A percentile compares a stretch with the other conserved stretches of the same genome.
Evolutionary conservation across 139 green algal species (phyloP).

Genomic region (Volvox reticuliferus): DNA sequence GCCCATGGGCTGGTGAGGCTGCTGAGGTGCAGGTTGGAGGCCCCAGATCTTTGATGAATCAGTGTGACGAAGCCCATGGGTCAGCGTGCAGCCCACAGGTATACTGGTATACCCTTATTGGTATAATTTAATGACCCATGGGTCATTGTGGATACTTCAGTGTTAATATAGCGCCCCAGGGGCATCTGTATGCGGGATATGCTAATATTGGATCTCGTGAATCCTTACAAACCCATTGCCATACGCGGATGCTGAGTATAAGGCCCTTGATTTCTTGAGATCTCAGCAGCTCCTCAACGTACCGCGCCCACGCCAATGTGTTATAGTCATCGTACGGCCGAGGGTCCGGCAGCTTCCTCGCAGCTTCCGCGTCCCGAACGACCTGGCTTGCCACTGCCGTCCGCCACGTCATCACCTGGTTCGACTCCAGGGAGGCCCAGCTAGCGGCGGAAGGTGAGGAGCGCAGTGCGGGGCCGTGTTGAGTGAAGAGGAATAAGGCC

Average conservation of each 20-base stretch:
- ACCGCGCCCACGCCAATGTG: slow-evolving; percentile 48
- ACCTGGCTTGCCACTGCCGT: slow-evolving; percentile 43
- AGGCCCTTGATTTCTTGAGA: neutral
- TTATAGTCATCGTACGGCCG: slow-evolving; percentile 39
- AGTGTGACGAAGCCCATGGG: too few relatives aligned
- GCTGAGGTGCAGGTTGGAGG: too few relatives aligned
- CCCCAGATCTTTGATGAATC: too few relatives aligned
- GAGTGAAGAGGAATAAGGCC: slow-evolving; percentile 50
- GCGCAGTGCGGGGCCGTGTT: neutral
- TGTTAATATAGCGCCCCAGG: too few relatives aligned
- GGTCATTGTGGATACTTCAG: too few relatives aligned
- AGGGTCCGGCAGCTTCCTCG: neutral
- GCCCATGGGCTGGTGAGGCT: too few relatives aligned
- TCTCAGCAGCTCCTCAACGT: neutral
- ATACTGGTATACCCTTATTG: neutral
- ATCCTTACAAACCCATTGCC: too few relatives aligned
- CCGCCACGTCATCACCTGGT: slow-evolving; percentile 33
- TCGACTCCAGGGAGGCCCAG: neutral
- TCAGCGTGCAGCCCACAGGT: neutral
- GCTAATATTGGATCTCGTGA: too few relatives aligned
- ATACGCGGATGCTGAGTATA: neutral
- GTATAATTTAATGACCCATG: too few relatives aligned
- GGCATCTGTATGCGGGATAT: too few relatives aligned
- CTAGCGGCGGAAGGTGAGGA: neutral
- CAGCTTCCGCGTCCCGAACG: slow-evolving; percentile 34